Evolutionary conservation across 371 early-diverging fungal species (phyloP), one percentile per base, ranked within the genome.

Genomic region (Coemansia sp.): DNA sequence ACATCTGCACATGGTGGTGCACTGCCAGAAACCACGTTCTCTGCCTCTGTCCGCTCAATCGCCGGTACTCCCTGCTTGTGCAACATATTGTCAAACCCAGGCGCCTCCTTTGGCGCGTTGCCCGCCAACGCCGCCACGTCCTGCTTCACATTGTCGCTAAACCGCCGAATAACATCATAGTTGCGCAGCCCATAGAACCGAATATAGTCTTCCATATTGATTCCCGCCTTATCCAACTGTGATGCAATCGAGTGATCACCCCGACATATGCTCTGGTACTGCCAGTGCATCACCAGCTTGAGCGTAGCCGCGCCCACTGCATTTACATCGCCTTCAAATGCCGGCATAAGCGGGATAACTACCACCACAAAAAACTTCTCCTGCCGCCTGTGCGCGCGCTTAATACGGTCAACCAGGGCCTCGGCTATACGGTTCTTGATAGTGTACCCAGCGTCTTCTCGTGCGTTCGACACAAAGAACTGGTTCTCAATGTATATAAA

Each of bases 401-500:
- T 76, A 52, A 97, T 92, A 49, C 96, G 86, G 41, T 90, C 84
- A 4, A 92, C 86, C 54, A 97, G 81, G 15, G 90, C 93, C 60
- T 85, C 76, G 39, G 91, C 95, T 36, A 94, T 89, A 55, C 79
- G 84, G 70, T 92, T 91, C 79, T 92, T 88, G 71, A 94, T 72
- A 12, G 87, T 83, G 53, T 86, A 82, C 24, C 83, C 80, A 4
- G 85, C 83, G 7, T 87, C 86, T 39, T 86, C 86, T 9, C 85
- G 84, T 3, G 88, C 82, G 29, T 82, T 70, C 26, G 90, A 89
- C 58, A 91, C 90, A 76, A 97, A 97, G 82, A 96, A 96, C 80
- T 97, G 97, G 73, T 97, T 96, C 74, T 97, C 96, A 69, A 97
- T 96, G 77, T 97, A 96, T 48, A 97, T 84, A 78, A 88, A 95